phyloP scores from a whole-genome alignment of 108 stramenopile genomes.

The Aurantiochytrium sp. region DNA sequence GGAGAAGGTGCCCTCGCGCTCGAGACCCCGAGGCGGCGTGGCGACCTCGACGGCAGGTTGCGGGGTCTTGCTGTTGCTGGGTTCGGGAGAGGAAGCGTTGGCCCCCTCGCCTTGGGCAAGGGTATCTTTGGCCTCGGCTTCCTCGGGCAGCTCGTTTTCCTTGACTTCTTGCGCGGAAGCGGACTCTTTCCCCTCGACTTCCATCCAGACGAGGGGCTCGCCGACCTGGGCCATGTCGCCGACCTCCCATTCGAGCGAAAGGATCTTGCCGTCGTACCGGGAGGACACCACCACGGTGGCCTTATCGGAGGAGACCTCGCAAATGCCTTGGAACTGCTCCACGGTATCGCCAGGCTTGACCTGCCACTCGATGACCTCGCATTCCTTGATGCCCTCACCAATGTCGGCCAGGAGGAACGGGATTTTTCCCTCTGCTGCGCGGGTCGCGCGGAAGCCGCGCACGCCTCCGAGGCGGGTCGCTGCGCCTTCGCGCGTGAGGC shows the following conservation, averaged over 20 bases:
- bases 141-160: background rate
- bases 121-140: background rate
- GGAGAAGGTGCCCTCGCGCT: background rate
- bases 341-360: slow-evolving; percentile 72
- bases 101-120: background rate
- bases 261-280: slow-evolving; percentile 80
- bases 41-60: background rate
- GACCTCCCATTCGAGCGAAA: slow-evolving; percentile 51
- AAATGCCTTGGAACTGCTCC: slow-evolving; percentile 81
- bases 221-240: slow-evolving; percentile 85
- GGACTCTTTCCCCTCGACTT: slow-evolving; percentile 29
- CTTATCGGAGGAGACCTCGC: slow-evolving; percentile 94
- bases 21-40: background rate
- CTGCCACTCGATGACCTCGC: slow-evolving; percentile 90
- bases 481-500: no score
- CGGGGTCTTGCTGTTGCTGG: background rate
- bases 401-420: slow-evolving; percentile 71
- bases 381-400: slow-evolving; percentile 96
- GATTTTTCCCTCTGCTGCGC: background rate
- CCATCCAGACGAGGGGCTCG: slow-evolving; percentile 60
- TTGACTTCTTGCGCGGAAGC: background rate
- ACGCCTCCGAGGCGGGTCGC: background rate
- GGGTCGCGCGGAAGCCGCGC: background rate
- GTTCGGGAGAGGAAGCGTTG: background rate
- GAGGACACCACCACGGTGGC: slow-evolving; percentile 94